phyloP scores from a whole-genome alignment of 805 yeast genomes.

The Metschnikowia colocasiae region DNA sequence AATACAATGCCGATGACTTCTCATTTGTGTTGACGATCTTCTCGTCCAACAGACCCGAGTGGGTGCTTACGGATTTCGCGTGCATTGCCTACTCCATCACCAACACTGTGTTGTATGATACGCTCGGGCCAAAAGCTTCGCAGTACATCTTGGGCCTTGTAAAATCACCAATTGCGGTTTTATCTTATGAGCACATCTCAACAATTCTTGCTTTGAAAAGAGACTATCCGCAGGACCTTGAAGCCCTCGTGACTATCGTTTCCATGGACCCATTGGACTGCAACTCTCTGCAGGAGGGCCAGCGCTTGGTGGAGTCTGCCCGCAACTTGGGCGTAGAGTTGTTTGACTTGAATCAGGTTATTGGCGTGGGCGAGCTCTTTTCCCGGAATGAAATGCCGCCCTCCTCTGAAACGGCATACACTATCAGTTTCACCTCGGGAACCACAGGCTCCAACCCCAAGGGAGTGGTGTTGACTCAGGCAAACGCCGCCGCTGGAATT shows the following conservation, averaged over 20 bases:
- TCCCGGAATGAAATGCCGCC: constrained; percentile 20
- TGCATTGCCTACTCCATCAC: constrained; percentile 46
- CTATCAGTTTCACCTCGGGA: constrained; percentile 28
- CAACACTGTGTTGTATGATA: constrained; percentile 26
- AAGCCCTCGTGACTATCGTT: constrained; percentile 21
- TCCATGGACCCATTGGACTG: constrained; percentile 28
- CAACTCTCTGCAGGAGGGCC: constrained; percentile 11
- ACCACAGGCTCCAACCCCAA: constrained; percentile 27
- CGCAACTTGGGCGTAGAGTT: constrained; percentile 16
- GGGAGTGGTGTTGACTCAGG: constrained; percentile 25
- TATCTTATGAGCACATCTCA: constrained; percentile 11
- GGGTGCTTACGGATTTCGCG: constrained; percentile 69
- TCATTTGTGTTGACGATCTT: constrained; percentile 53
- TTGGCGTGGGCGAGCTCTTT: constrained; percentile 21
- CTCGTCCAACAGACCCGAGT: constrained; percentile 59
- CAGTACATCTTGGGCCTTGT: constrained; percentile 59
- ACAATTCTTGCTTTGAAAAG: constrained; percentile 12
- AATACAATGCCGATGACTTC: constrained; percentile 13
- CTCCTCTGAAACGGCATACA: constrained; percentile 18
- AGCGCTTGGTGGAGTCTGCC: constrained; percentile 31
- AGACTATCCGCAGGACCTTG: constrained; percentile 13
- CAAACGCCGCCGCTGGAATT: constrained; percentile 20
- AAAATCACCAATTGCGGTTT: constrained; percentile 56
- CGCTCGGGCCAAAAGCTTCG: constrained; percentile 53
- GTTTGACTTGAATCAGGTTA: constrained; percentile 22